phyloP scores from a whole-genome alignment of 768 basidiomycete species.

The Lactarius trivialis region DNA sequence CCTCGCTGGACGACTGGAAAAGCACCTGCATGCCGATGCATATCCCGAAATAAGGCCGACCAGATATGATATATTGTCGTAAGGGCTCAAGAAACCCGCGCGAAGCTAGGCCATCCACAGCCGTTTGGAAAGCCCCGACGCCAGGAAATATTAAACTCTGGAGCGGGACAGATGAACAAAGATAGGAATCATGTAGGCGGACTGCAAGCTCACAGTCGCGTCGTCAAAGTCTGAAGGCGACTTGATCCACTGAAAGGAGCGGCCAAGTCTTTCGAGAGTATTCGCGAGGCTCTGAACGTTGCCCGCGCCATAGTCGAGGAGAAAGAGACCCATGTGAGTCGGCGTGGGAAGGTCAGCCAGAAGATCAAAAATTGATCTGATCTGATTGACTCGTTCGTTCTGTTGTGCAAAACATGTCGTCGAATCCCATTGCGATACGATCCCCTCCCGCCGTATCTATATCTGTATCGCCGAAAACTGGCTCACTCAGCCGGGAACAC shows the following conservation, averaged over 20 bases:
- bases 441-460: slow-evolving; percentile 38
- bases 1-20: slow-evolving; percentile 80
- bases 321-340: slow-evolving; percentile 54
- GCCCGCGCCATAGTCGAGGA: slow-evolving; percentile 96
- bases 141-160: slow-evolving; percentile 96
- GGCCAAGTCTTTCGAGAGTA: slow-evolving; percentile 76
- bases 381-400: neutral
- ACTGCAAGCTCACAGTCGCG: slow-evolving; percentile 67
- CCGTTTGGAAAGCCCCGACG: slow-evolving; percentile 88
- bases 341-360: slow-evolving; percentile 6
- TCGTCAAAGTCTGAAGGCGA: slow-evolving; percentile 73
- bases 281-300: slow-evolving; percentile 94
- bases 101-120: slow-evolving; percentile 65
- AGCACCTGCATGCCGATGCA: slow-evolving; percentile 99
- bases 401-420: slow-evolving; percentile 33
- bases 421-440: slow-evolving; percentile 43
- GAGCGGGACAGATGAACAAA: slow-evolving; percentile 21
- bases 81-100: slow-evolving; percentile 79
- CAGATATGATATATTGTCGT: slow-evolving; percentile 73
- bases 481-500: slow-evolving; percentile 32
- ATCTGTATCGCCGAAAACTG: slow-evolving; percentile 48
- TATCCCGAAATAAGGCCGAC: slow-evolving; percentile 93
- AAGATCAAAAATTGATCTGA: neutral
- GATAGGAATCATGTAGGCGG: neutral
- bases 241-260: slow-evolving; percentile 85